phyloP scores from a whole-genome alignment of 192 early-diverging fungal genomes.

The Backusella circina region DNA sequence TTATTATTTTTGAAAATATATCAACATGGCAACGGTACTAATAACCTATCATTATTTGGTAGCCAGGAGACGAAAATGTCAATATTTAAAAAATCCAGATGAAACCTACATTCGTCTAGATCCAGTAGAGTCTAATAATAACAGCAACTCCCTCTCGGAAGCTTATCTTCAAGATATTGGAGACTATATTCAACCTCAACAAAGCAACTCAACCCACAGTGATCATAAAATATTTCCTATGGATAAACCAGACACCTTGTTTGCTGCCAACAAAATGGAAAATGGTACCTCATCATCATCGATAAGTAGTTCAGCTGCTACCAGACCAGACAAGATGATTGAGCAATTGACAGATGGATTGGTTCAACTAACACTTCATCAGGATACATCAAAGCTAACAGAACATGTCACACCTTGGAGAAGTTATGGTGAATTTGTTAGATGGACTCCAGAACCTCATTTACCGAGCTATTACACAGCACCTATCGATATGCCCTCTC shows the following conservation, averaged over 20 bases:
- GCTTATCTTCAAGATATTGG: neutral
- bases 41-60: neutral
- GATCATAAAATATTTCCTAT: neutral
- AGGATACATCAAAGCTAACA: slow-evolving; percentile 9
- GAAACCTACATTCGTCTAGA: slow-evolving; percentile 28
- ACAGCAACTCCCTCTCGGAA: neutral
- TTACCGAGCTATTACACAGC: slow-evolving; percentile 25
- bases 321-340: slow-evolving; percentile 24
- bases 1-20: neutral
- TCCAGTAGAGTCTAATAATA: slow-evolving; percentile 5
- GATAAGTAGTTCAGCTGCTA: neutral
- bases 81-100: slow-evolving; percentile 33
- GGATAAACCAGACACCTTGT: slow-evolving; percentile 10
- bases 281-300: neutral
- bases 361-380: slow-evolving; percentile 16
- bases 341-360: slow-evolving; percentile 24
- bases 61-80: slow-evolving; percentile 37
- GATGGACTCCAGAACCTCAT: slow-evolving; percentile 19
- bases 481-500: slow-evolving; percentile 32
- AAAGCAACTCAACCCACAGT: neutral
- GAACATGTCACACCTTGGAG: slow-evolving; percentile 22
- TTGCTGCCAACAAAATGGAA: neutral
- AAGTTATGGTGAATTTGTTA: slow-evolving; percentile 25
- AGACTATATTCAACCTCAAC: neutral
- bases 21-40: neutral